phyloP scores from a whole-genome alignment of 1,284 basidiomycete genomes.

The Fistulinella cinereoalba region DNA sequence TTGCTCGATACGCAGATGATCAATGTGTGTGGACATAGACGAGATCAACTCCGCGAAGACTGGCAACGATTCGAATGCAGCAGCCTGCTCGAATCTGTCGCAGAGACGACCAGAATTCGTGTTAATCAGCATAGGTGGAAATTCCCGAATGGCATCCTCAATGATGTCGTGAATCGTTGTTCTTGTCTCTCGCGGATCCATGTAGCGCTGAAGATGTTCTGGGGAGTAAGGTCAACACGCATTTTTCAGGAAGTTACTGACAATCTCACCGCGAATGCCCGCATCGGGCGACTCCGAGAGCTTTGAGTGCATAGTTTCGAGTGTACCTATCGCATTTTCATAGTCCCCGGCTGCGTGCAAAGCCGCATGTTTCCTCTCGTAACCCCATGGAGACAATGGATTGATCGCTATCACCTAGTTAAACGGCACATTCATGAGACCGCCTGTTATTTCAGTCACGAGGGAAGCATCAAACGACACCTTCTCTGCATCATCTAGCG shows the following conservation, averaged over 20 bases:
- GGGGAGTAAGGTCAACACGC: neutral
- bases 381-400: neutral
- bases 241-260: fast-evolving
- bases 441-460: neutral
- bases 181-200: neutral
- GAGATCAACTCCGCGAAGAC: too few relatives aligned
- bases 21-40: too few relatives aligned
- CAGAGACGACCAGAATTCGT: conserved; percentile 5
- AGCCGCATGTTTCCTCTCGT: neutral
- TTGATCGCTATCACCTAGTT: neutral
- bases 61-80: neutral
- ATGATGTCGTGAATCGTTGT: neutral
- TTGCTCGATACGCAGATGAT: too few relatives aligned
- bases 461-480: neutral
- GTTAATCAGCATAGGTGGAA: conserved; percentile 8
- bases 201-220: neutral
- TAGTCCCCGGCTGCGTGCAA: neutral
- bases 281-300: conserved; percentile 1
- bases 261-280: neutral
- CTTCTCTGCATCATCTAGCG: neutral
- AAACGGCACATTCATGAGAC: neutral
- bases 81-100: neutral
- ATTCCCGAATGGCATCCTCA: neutral
- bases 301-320: neutral
- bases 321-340: neutral